Evolutionary conservation across 2,329 filamentous ascomycete genomes (phyloP).

Genomic region (Aureobasidium zeae): DNA sequence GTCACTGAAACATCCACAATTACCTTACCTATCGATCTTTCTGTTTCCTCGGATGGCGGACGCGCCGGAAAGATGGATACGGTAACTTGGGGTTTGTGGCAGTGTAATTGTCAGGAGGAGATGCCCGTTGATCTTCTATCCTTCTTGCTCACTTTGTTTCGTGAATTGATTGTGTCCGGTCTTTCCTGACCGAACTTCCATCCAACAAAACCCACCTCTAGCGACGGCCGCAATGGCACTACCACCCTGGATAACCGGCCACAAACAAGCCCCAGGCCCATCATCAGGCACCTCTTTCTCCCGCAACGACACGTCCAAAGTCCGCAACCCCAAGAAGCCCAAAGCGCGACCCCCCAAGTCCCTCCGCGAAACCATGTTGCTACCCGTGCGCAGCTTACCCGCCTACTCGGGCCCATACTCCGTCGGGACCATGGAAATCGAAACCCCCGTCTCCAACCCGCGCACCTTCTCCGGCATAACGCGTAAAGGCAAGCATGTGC

Average conservation of each 20-base stretch:
- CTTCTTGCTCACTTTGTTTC: too few relatives aligned
- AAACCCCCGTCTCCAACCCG: constrained; percentile 42
- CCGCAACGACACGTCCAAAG: constrained; percentile 19
- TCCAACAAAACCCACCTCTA: too few relatives aligned
- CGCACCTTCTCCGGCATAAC: constrained; percentile 43
- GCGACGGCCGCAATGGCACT: neutral
- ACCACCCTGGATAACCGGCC: constrained; percentile 15
- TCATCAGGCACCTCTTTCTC: neutral
- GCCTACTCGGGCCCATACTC: constrained; percentile 45
- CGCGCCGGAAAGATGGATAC: too few relatives aligned
- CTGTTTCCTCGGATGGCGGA: too few relatives aligned
- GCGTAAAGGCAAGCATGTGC: constrained; percentile 37
- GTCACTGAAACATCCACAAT: too few relatives aligned
- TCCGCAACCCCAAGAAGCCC: constrained; percentile 39
- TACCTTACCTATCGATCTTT: too few relatives aligned
- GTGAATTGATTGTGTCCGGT: too few relatives aligned
- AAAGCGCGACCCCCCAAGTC: constrained; percentile 39
- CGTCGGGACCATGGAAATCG: constrained; percentile 43
- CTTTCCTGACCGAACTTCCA: too few relatives aligned
- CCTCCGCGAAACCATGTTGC: constrained; percentile 39
- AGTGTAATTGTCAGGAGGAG: too few relatives aligned
- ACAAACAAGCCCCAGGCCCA: neutral
- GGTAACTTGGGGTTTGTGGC: too few relatives aligned
- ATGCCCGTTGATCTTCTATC: too few relatives aligned
- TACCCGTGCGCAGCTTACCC: constrained; percentile 39